Evolutionary conservation across 805 yeast genomes (phyloP).

Genomic region (Suhomyces canberraensis): DNA sequence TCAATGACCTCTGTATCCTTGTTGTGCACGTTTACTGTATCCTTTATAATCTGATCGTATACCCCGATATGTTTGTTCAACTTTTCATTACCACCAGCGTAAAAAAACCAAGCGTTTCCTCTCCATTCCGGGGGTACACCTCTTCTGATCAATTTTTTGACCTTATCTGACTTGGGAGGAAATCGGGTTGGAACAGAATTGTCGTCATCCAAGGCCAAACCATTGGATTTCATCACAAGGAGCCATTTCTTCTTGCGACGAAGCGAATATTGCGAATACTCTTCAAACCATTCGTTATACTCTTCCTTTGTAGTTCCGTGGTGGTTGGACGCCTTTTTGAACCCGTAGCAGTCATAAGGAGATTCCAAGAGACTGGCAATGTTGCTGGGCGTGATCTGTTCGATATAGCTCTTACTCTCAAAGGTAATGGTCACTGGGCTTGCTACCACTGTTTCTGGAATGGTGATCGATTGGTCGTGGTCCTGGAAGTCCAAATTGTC

Average conservation of each 20-base stretch:
- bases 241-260: conserved; percentile 79
- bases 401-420: conserved; percentile 1
- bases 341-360: conserved; percentile 74
- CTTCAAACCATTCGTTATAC: conserved; percentile 74
- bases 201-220: conserved; percentile 46
- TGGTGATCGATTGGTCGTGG: neutral
- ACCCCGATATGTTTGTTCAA: conserved; percentile 68
- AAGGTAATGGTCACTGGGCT: neutral
- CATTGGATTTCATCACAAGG: conserved; percentile 60
- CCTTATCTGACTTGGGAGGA: conserved; percentile 75
- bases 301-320: conserved; percentile 44
- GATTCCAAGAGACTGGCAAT: conserved; percentile 4
- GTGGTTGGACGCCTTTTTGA: conserved; percentile 60
- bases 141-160: conserved; percentile 77
- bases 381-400: conserved; percentile 2
- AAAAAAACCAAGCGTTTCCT: conserved; percentile 95
- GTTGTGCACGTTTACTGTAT: conserved; percentile 52
- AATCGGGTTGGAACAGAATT: conserved; percentile 54
- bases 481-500: conserved; percentile 5
- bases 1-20: conserved; percentile 91
- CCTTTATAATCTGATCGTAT: conserved; percentile 64
- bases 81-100: conserved; percentile 79
- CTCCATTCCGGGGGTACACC: conserved; percentile 98
- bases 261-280: conserved; percentile 59
- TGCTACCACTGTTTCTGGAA: neutral